Evolutionary conservation across 2,329 filamentous ascomycete genomes (phyloP).

Genomic region (Sporothrix sp.): DNA sequence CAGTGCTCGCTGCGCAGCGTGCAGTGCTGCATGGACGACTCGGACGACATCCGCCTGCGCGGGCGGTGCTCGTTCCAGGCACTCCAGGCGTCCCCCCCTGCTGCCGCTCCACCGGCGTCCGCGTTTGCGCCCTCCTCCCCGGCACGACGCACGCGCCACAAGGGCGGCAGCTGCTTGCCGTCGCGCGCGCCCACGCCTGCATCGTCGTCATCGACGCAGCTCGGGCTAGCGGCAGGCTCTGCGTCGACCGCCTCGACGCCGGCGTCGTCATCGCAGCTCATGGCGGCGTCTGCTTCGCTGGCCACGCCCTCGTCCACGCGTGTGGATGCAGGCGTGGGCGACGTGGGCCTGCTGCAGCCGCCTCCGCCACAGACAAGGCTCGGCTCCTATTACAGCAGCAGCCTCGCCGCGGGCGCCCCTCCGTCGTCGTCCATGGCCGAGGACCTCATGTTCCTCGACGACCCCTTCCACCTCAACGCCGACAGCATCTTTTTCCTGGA

Average conservation of each 20-base stretch:
- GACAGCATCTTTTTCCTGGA: conserved; percentile 22
- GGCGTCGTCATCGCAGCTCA: too few species aligned
- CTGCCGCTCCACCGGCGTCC: neutral
- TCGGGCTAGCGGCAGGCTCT: too few species aligned
- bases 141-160: neutral
- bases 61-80: neutral
- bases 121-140: too few species aligned
- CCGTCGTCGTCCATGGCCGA: neutral
- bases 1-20: conserved; percentile 19
- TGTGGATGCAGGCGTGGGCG: neutral
- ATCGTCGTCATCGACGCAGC: too few species aligned
- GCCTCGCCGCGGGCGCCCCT: neutral
- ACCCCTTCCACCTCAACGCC: conserved; percentile 17
- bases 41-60: conserved; percentile 18
- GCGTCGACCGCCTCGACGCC: neutral
- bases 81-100: neutral
- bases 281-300: too few species aligned
- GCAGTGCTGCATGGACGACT: conserved; percentile 16
- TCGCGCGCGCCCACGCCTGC: too few species aligned
- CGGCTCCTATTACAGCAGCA: neutral
- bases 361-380: neutral
- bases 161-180: neutral
- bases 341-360: too few species aligned
- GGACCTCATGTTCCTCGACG: conserved; percentile 11
- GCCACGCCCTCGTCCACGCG: neutral